Percentiles rank a stretch among this genome's conserved stretches.
These are phyloP conservation scores for Raffaelea deltoideospora DNA, from an alignment of 2,329 filamentous ascomycete genomes.

Conservation along the genomic window DNA sequence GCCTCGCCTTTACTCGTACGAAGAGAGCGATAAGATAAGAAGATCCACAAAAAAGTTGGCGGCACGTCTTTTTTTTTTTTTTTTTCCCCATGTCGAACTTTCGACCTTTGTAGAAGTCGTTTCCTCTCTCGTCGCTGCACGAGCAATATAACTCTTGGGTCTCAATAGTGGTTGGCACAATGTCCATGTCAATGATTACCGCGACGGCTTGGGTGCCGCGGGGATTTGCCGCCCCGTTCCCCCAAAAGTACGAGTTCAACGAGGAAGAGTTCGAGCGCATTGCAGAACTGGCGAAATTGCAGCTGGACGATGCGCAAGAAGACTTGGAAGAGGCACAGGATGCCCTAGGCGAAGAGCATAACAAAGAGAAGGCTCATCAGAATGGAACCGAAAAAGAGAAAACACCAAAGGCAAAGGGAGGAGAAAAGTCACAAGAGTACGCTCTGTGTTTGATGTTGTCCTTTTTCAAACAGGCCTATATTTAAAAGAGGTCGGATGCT, in stretches of 20 bases:
- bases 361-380: conserved; percentile 6
- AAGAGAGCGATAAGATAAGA: conserved; percentile 20
- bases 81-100: too few relatives aligned
- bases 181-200: conserved; percentile 53
- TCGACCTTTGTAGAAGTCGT: too few relatives aligned
- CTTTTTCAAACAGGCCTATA: too few relatives aligned
- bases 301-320: conserved; percentile 83
- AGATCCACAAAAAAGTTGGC: conserved; percentile 15
- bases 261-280: conserved; percentile 64
- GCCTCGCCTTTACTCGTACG: background rate
- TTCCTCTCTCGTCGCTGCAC: too few relatives aligned
- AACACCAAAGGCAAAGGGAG: conserved; percentile 12
- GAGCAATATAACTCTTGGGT: background rate
- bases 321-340: conserved; percentile 59
- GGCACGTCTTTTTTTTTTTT: conserved; percentile 2
- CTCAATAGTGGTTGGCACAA: background rate
- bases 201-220: conserved; percentile 62
- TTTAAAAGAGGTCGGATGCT: background rate
- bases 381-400: conserved; percentile 11
- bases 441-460: conserved; percentile 11
- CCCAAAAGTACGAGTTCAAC: conserved; percentile 59
- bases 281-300: conserved; percentile 56
- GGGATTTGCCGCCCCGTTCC: conserved; percentile 62
- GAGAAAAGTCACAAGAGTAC: conserved; percentile 21
- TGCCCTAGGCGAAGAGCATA: conserved; percentile 1